Percentiles rank a stretch among this genome's conserved stretches.
These are phyloP conservation scores for Camelina hispida DNA, from an alignment of 345 rosid species.

Conservation along the genomic window DNA sequence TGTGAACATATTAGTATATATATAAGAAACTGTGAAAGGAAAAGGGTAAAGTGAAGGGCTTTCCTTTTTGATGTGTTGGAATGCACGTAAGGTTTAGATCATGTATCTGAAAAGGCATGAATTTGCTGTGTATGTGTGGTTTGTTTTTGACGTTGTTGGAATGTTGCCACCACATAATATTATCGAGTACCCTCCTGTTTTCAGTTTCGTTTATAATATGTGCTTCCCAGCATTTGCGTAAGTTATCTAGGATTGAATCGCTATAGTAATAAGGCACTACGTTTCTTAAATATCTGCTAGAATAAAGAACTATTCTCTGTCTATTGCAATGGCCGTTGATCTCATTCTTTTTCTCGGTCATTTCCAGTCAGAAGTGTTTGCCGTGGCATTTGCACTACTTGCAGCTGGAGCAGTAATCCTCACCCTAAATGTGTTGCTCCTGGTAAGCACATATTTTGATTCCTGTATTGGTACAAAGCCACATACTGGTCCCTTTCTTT, in stretches of 20 bases:
- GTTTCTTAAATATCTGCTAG: neutral
- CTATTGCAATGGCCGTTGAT: neutral
- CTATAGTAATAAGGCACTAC: neutral
- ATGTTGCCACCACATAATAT: neutral
- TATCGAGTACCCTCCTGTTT: neutral
- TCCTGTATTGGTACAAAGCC: neutral
- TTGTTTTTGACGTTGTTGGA: neutral
- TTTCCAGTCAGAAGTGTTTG: constrained; percentile 91
- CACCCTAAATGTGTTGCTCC: constrained; percentile 86
- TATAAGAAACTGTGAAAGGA: constrained; percentile 7
- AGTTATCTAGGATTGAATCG: neutral
- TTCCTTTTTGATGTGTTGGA: neutral
- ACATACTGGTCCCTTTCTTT: neutral
- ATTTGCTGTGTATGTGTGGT: neutral
- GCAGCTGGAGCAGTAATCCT: constrained; percentile 95
- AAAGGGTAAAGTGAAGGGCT: neutral
- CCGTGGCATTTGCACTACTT: constrained; percentile 95
- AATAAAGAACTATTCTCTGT: neutral
- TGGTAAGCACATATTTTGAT: constrained; percentile 57
- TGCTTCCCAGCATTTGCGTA: neutral
- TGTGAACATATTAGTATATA: neutral
- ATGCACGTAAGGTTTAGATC: constrained; percentile 4
- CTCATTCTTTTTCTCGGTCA: constrained; percentile 23
- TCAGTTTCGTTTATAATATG: neutral
- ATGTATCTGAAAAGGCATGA: neutral